Conservation (phyloP, 345 rosid genomes). For the Cardamine resedifolia region DNA sequence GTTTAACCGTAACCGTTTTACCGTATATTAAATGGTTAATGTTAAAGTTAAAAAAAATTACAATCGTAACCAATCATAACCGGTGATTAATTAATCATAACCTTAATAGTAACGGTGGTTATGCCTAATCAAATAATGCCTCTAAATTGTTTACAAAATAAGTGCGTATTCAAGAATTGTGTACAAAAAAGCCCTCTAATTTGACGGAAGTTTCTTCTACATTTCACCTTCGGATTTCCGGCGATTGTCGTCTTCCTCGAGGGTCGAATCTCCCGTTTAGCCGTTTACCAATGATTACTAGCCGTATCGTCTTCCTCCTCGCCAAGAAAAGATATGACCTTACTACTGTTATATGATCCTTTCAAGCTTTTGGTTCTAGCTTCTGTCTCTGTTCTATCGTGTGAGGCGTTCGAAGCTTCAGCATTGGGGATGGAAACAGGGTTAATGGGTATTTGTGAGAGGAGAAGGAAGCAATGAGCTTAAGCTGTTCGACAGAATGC, state of each 20-base stretch:
- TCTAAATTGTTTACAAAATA: too few relatives aligned
- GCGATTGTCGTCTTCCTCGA: slow-evolving; percentile 45
- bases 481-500: slow-evolving; percentile 24
- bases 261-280: slow-evolving; percentile 36
- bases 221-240: slow-evolving; percentile 59
- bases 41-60: too few relatives aligned
- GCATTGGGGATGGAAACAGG: not conserved
- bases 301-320: slow-evolving; percentile 57
- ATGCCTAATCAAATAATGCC: too few relatives aligned
- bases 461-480: slow-evolving; percentile 2
- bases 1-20: too few relatives aligned
- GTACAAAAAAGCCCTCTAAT: too few relatives aligned
- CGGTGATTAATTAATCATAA: too few relatives aligned
- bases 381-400: not conserved
- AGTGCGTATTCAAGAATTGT: not conserved
- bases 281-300: slow-evolving; percentile 46
- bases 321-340: slow-evolving; percentile 50
- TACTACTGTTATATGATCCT: not conserved
- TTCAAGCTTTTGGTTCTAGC: not conserved
- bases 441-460: not conserved
- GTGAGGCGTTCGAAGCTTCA: not conserved
- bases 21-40: too few relatives aligned
- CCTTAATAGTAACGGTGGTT: too few relatives aligned
- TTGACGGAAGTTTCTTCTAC: slow-evolving; percentile 22
- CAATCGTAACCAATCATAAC: too few relatives aligned